These are phyloP conservation scores for Puccinellia tenuiflora DNA, from an alignment of 176 grass and related monocot species.

Conservation along the genomic window DNA sequence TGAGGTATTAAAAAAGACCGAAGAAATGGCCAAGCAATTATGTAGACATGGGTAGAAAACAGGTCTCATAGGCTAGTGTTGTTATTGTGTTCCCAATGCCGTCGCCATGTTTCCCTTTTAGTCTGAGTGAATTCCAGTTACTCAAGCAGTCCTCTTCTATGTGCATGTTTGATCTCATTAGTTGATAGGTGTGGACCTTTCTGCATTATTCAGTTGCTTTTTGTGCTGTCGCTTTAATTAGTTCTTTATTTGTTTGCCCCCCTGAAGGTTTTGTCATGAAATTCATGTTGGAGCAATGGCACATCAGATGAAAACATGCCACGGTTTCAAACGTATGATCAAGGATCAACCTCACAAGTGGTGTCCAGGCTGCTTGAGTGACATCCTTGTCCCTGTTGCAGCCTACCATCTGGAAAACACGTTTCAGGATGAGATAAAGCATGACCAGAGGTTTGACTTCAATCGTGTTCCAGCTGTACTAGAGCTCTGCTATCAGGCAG, in stretches of 20 bases:
- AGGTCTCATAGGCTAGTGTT: too few relatives aligned
- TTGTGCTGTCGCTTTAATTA: background rate
- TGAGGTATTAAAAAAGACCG: background rate
- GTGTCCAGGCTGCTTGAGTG: conserved; percentile 45
- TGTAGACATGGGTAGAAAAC: background rate
- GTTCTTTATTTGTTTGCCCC: conserved; percentile 1
- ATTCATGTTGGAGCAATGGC: conserved; percentile 53
- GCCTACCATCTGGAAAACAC: conserved; percentile 60
- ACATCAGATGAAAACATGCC: conserved; percentile 69
- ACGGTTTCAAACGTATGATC: conserved; percentile 57
- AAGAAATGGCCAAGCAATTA: background rate
- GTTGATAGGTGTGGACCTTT: background rate
- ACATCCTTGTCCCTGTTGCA: conserved; percentile 67
- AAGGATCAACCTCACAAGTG: conserved; percentile 61
- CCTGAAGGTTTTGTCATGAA: conserved; percentile 79
- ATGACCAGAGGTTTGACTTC: conserved; percentile 79
- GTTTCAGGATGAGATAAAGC: conserved; percentile 71
- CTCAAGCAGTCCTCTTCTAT: background rate
- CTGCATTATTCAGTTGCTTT: background rate
- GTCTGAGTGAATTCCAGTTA: background rate
- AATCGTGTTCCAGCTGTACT: conserved; percentile 60
- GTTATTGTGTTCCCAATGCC: background rate
- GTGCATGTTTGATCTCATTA: conserved; percentile 14
- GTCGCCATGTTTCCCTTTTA: background rate
- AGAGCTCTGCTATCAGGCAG: conserved; percentile 86